These are phyloP conservation scores for Otatea glauca DNA, from an alignment of 176 grass and related monocot genomes.

Conservation along the genomic window DNA sequence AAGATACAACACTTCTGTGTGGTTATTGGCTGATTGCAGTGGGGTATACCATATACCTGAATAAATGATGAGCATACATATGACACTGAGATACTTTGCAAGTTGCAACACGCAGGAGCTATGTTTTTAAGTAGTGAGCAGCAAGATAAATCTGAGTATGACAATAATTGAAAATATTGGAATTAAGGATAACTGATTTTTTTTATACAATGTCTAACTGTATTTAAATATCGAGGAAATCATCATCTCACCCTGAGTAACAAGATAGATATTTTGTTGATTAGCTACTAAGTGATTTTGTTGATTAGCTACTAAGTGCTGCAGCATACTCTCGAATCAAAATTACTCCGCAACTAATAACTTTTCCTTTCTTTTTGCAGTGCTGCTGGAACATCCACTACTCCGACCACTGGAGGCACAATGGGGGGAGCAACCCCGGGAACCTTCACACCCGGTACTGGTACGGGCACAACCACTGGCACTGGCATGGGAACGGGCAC, in stretches of 20 bases:
- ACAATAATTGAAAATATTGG: neutral
- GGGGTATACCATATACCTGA: neutral
- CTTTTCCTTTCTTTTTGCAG: conserved; percentile 36
- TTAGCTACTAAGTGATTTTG: too few species aligned
- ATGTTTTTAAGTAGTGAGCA: neutral
- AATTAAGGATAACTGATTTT: too few species aligned
- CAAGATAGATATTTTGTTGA: too few species aligned
- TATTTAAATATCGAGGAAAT: neutral
- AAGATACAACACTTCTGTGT: neutral
- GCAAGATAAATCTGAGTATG: neutral
- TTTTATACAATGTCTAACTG: neutral
- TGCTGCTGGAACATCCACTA: conserved; percentile 52
- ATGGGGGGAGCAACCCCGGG: conserved; percentile 45
- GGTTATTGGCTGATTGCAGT: neutral
- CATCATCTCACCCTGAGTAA: neutral
- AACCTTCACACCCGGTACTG: conserved; percentile 63
- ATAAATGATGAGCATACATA: neutral
- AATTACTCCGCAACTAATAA: neutral
- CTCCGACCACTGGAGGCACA: conserved; percentile 46
- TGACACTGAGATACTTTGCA: neutral
- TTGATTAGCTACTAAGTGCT: neutral
- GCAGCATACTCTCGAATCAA: neutral
- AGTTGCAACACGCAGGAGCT: neutral
- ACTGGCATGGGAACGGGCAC: conserved; percentile 43
- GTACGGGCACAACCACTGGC: conserved; percentile 31